These are phyloP conservation scores for Puya raimondii DNA, from an alignment of 176 grass and related monocot species.

Conservation along the genomic window DNA sequence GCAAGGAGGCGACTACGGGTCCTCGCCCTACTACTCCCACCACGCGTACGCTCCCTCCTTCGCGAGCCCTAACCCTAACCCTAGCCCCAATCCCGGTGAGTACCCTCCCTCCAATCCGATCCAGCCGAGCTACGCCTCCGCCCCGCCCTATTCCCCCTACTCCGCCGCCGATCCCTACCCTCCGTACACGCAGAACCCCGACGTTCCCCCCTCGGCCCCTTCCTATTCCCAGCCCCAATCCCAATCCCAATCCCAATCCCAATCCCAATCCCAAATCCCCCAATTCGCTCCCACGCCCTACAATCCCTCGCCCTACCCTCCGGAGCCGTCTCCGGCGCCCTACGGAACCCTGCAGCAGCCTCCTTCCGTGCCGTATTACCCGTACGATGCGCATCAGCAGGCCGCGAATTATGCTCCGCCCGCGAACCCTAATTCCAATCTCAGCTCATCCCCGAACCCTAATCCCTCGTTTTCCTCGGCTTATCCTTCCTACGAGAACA, in stretches of 20 bases:
- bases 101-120: constrained; percentile 27
- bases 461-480: constrained; percentile 16
- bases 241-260: constrained; percentile 13
- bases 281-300: constrained; percentile 42
- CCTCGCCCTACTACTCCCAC: constrained; percentile 47
- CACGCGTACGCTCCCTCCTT: constrained; percentile 21
- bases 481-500: constrained; percentile 61
- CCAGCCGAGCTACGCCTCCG: constrained; percentile 46
- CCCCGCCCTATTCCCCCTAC: constrained; percentile 69
- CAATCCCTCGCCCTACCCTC: constrained; percentile 37
- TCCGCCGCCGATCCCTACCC: constrained; percentile 20
- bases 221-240: constrained; percentile 39
- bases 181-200: constrained; percentile 11
- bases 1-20: constrained; percentile 28
- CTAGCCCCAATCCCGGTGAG: constrained; percentile 10
- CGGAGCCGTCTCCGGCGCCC: constrained; percentile 16
- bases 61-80: constrained; percentile 6
- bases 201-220: constrained; percentile 12
- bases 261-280: constrained; percentile 21
- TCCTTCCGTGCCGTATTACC: constrained; percentile 22
- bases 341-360: constrained; percentile 44
- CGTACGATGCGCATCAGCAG: constrained; percentile 15
- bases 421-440: constrained; percentile 6
- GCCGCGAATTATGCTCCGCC: constrained; percentile 19
- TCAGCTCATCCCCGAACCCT: not conserved